Conservation (phyloP, 2,329 filamentous ascomycete genomes). For the Trichoderma aggressivum region DNA sequence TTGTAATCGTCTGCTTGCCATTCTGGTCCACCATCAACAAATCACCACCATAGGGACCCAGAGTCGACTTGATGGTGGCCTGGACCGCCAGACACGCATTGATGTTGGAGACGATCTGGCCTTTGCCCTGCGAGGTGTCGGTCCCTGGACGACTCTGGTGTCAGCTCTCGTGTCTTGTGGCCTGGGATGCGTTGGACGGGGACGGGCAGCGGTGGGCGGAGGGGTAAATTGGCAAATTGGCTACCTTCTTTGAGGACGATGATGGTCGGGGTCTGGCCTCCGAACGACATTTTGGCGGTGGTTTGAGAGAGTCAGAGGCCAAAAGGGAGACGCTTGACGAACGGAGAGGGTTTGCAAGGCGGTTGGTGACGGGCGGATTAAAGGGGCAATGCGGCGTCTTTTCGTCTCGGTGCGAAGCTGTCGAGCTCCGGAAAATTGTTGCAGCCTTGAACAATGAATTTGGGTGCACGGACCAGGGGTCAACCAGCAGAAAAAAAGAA, state of each 20-base stretch:
- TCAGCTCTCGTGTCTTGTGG: not conserved
- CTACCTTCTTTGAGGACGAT: slow-evolving; percentile 95
- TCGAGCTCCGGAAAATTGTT: slow-evolving; percentile 50
- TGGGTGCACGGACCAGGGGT: slow-evolving; percentile 30
- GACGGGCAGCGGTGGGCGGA: slow-evolving; percentile 31
- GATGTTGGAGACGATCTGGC: slow-evolving; percentile 96
- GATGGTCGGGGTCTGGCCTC: slow-evolving; percentile 95
- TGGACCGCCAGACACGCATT: slow-evolving; percentile 97
- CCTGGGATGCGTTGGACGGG: not conserved
- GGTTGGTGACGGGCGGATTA: slow-evolving; percentile 19
- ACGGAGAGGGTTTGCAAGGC: slow-evolving; percentile 13
- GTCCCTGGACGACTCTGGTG: slow-evolving; percentile 60
- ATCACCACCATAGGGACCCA: slow-evolving; percentile 96
- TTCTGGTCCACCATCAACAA: slow-evolving; percentile 93
- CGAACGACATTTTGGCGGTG: slow-evolving; percentile 75
- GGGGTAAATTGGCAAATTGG: slow-evolving; percentile 44
- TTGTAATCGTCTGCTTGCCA: slow-evolving; percentile 95
- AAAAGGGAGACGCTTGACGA: not conserved
- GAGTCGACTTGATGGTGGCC: slow-evolving; percentile 89
- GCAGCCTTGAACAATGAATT: slow-evolving; percentile 37
- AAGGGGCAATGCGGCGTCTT: slow-evolving; percentile 18
- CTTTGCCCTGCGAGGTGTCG: slow-evolving; percentile 94
- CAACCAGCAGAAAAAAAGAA: not conserved
- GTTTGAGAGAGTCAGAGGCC: not conserved
- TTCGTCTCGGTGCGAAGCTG: slow-evolving; percentile 34